These are phyloP conservation scores for Silene coronaria DNA, from an alignment of 179 eudicot species.

Conservation along the genomic window DNA sequence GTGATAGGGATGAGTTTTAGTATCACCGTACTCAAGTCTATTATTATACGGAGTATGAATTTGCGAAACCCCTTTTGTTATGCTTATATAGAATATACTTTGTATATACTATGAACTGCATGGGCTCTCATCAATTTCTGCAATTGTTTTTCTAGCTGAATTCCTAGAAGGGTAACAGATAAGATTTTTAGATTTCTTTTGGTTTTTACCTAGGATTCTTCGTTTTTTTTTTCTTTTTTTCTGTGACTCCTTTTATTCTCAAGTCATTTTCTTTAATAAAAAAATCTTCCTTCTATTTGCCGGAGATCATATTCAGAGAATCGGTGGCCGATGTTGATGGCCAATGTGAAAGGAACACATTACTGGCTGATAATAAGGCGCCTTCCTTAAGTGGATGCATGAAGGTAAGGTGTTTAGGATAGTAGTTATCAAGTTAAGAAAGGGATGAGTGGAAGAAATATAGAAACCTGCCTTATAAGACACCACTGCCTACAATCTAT, in stretches of 20 bases:
- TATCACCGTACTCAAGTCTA: too few species aligned
- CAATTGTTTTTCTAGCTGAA: slow-evolving; percentile 4
- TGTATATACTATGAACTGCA: background rate
- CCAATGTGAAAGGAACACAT: slow-evolving; percentile 24
- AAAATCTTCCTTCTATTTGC: slow-evolving; percentile 4
- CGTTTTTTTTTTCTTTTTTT: background rate
- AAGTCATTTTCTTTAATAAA: slow-evolving; percentile 10
- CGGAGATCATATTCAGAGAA: slow-evolving; percentile 16
- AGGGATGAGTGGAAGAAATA: slow-evolving; percentile 22
- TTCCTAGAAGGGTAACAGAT: slow-evolving; percentile 6
- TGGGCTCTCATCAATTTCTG: background rate
- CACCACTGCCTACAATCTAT: slow-evolving; percentile 20
- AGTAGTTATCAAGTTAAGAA: slow-evolving; percentile 24
- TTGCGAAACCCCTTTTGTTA: too few species aligned
- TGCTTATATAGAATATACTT: too few species aligned
- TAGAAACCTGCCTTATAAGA: slow-evolving; percentile 29
- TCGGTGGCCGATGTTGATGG: slow-evolving; percentile 1
- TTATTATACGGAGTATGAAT: too few species aligned
- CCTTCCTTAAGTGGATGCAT: slow-evolving; percentile 8
- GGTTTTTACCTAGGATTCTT: slow-evolving; percentile 8
- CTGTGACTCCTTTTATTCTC: background rate
- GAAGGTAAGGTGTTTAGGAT: slow-evolving; percentile 11
- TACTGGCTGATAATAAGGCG: background rate
- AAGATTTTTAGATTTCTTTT: slow-evolving; percentile 12
- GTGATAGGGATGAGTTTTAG: background rate